phyloP scores from a whole-genome alignment of 2,329 filamentous ascomycete species.

The Aureobasidium sp. region DNA sequence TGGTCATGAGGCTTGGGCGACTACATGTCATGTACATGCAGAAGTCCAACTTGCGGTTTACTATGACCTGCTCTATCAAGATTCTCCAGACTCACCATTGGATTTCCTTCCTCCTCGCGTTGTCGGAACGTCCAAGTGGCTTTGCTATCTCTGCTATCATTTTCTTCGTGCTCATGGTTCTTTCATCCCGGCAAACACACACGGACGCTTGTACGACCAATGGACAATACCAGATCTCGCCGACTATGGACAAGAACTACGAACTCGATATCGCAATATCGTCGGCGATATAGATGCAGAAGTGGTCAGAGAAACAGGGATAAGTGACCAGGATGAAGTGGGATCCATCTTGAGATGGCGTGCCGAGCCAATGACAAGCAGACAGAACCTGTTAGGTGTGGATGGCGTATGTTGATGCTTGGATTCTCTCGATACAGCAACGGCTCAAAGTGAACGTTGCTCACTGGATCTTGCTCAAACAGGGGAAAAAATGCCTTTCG shows the following conservation, averaged over 20 bases:
- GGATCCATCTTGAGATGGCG: neutral
- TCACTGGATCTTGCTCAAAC: too few relatives aligned
- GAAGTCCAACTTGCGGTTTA: slow-evolving; percentile 7
- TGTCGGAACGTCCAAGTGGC: slow-evolving; percentile 3
- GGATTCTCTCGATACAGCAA: neutral
- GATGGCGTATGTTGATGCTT: neutral
- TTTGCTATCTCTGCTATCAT: slow-evolving; percentile 8
- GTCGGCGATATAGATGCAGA: neutral
- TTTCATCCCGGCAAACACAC: neutral
- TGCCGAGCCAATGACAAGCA: slow-evolving; percentile 8
- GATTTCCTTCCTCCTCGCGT: neutral
- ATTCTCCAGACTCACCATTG: too few relatives aligned
- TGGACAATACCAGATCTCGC: slow-evolving; percentile 10
- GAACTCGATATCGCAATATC: neutral
- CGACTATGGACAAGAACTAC: neutral
- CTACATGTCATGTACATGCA: slow-evolving; percentile 7
- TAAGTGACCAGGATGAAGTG: neutral
- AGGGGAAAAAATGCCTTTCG: too few relatives aligned
- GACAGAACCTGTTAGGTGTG: slow-evolving; percentile 5
- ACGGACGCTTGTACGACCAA: slow-evolving; percentile 8
- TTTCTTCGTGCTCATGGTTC: neutral
- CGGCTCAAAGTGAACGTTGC: neutral
- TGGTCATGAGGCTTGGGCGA: slow-evolving; percentile 5
- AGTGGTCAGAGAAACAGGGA: neutral
- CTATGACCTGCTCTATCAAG: neutral